Evolutionary conservation across 2,329 filamentous ascomycete species (phyloP).

Genomic region (Mollisia scopiformis): DNA sequence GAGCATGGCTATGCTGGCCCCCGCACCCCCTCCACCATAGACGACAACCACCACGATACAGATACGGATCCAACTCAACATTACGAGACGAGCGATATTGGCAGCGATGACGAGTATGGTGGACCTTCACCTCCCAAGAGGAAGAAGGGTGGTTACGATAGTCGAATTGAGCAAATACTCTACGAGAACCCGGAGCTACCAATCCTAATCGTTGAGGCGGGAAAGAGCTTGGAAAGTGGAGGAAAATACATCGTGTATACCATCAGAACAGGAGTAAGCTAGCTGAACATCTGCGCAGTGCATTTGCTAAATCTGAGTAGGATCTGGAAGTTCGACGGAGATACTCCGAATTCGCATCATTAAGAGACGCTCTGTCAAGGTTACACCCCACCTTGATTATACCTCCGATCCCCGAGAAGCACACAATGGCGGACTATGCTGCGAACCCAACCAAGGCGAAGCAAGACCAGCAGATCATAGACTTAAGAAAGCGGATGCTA

Average conservation of each 20-base stretch:
- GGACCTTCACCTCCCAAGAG: slow-evolving; percentile 53
- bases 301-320: slow-evolving; percentile 48
- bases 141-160: slow-evolving; percentile 89
- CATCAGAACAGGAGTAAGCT: slow-evolving; percentile 82
- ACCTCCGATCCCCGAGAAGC: slow-evolving; percentile 97
- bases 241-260: slow-evolving; percentile 97
- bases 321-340: slow-evolving; percentile 92
- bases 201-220: slow-evolving; percentile 91
- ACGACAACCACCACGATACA: slow-evolving; percentile 60
- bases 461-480: slow-evolving; percentile 95
- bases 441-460: slow-evolving; percentile 98
- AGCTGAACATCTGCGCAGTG: background rate
- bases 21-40: slow-evolving; percentile 61
- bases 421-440: slow-evolving; percentile 98
- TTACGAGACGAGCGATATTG: slow-evolving; percentile 45
- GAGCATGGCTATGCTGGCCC: slow-evolving; percentile 51
- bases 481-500: slow-evolving; percentile 94
- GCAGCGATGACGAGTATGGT: slow-evolving; percentile 53
- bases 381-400: slow-evolving; percentile 95
- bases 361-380: slow-evolving; percentile 85
- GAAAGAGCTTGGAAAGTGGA: slow-evolving; percentile 91
- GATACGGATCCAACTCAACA: slow-evolving; percentile 20
- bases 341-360: slow-evolving; percentile 94
- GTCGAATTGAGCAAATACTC: slow-evolving; percentile 94
- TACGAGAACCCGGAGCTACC: slow-evolving; percentile 91